Base-by-base conservation (phyloP, 1,284 basidiomycete genomes). In the Ustilago lituana region DNA sequence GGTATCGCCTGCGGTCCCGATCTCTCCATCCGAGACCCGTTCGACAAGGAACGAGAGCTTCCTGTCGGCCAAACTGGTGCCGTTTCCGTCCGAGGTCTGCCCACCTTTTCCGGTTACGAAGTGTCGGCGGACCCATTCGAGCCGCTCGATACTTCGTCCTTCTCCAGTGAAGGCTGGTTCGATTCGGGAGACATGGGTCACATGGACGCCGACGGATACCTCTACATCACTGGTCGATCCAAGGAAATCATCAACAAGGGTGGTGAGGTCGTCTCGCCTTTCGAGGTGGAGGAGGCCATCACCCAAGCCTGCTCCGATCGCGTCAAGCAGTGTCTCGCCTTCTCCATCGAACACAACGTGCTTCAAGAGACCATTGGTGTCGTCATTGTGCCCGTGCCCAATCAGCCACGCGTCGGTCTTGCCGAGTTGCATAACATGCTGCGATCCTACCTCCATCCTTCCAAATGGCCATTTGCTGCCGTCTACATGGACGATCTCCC, bases 231-330 rank as follows among this genome's bases (percentile, higher is more conserved):
- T 11, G 80, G 80, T 68, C 78, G 80, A 37, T 79, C 77, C 11
- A 82, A 82, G 54, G 80, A 82, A 57, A 82, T 82, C 68, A 82
- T 82, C 66, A 82, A 82, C 77, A 82, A 82, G 67, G 80, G 80
- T 58, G 80, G 80, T 65, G 80, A 82, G 39, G 80, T 82, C 38
- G 71, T 82, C 22, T 82, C 80, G 10, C 80, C 80, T n/a, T 82
- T 82, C 45, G 80, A 82, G 44, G 79, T 82, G 12, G 80, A 82
- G 45, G 80, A 82, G 48, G 80, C 80, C 35, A 78, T 82, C 58
- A 77, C 75, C 27, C 77, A 78, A 51, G 80, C 79, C 3, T 78
- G 76, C 57, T 74, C 70, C 23, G 80, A 78, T 39, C 76, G 80
- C 20, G 77, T 82, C 46, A 82, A 80, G 68, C 79, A 82, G 53